phyloP scores from a whole-genome alignment of 495 filamentous ascomycete species.

The Daldinia vernicosa region DNA sequence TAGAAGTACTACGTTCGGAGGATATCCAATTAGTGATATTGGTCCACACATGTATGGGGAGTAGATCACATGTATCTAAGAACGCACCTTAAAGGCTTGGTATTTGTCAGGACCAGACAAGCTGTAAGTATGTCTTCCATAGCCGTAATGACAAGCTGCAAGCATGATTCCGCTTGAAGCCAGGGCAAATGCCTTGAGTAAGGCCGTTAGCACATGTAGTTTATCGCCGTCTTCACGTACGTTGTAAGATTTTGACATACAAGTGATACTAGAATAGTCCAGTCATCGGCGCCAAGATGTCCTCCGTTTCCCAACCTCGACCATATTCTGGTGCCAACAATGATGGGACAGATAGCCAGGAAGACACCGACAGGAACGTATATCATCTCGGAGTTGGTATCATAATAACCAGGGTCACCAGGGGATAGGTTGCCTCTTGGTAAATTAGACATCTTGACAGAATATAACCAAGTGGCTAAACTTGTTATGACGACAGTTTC shows the following conservation, averaged over 20 bases:
- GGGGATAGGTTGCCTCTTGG: not conserved
- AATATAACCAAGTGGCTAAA: not conserved
- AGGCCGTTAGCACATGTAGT: not conserved
- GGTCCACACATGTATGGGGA: not conserved
- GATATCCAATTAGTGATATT: constrained; percentile 6
- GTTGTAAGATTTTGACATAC: constrained; percentile 29
- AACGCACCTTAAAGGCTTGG: constrained; percentile 43
- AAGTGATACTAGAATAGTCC: constrained; percentile 42
- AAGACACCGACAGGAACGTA: constrained; percentile 42
- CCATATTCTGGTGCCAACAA: constrained; percentile 42
- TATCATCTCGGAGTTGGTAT: constrained; percentile 35
- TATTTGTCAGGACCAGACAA: constrained; percentile 29
- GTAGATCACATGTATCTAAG: not conserved
- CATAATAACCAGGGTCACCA: not conserved
- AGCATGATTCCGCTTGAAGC: constrained; percentile 45
- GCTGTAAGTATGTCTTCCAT: constrained; percentile 37
- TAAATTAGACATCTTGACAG: constrained; percentile 13
- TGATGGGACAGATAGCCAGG: constrained; percentile 37
- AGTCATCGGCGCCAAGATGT: constrained; percentile 45
- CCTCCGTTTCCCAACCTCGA: constrained; percentile 37
- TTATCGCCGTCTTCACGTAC: not conserved
- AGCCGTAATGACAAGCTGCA: constrained; percentile 43
- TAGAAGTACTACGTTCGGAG: constrained; percentile 41
- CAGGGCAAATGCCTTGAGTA: constrained; percentile 31
- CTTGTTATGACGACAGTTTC: not conserved